phyloP scores from a whole-genome alignment of 2,329 filamentous ascomycete genomes.

The Blastomyces emzantsi region DNA sequence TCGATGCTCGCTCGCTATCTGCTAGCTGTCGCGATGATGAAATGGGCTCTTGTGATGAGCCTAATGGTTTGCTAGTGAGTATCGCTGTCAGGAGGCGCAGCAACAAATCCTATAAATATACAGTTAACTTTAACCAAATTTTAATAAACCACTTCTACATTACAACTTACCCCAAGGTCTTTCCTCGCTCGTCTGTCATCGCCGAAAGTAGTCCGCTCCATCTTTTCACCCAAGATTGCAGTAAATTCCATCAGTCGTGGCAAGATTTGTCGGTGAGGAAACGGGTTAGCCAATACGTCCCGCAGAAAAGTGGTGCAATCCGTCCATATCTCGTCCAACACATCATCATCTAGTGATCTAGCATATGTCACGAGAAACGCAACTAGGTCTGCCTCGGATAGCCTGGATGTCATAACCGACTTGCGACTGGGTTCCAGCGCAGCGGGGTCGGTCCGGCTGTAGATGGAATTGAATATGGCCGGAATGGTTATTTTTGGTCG shows the following conservation, averaged over 20 bases:
- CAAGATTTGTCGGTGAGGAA: conserved; percentile 86
- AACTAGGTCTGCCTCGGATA: conserved; percentile 75
- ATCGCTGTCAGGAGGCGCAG: conserved; percentile 81
- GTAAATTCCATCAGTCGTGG: conserved; percentile 81
- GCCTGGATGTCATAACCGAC: conserved; percentile 77
- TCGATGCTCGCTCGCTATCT: conserved; percentile 9
- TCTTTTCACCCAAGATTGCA: conserved; percentile 82
- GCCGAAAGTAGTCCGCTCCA: conserved; percentile 95
- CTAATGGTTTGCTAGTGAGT: conserved; percentile 78
- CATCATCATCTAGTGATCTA: conserved; percentile 83
- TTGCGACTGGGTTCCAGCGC: conserved; percentile 71
- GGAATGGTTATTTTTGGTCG: conserved; percentile 86
- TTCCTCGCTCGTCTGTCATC: conserved; percentile 87
- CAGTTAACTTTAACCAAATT: conserved; percentile 17
- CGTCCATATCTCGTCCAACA: conserved; percentile 96
- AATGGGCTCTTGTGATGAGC: conserved; percentile 53
- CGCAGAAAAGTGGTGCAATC: conserved; percentile 87
- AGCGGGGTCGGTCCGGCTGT: conserved; percentile 79
- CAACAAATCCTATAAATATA: conserved; percentile 63
- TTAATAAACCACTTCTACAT: neutral
- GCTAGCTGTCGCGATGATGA: neutral
- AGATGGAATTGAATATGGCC: conserved; percentile 91
- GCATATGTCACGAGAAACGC: conserved; percentile 88
- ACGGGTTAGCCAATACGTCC: conserved; percentile 84
- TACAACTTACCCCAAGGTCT: conserved; percentile 65